Percentiles rank a stretch among this genome's conserved stretches.
phyloP scores from a whole-genome alignment of 805 yeast species.

The Martiniozyma abietophila region DNA sequence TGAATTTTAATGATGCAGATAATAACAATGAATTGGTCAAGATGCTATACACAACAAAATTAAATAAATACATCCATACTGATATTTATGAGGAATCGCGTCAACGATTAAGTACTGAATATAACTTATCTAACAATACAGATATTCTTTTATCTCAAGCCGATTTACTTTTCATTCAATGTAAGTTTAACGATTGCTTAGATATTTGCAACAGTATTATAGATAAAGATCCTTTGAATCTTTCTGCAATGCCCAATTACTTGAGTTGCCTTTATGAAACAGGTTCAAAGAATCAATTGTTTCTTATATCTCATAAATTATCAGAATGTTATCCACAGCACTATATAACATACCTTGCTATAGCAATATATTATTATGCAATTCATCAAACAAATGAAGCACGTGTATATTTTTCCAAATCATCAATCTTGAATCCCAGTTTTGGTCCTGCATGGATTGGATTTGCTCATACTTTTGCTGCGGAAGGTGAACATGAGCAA shows the following conservation, averaged over 20 bases:
- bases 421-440: constrained; percentile 79
- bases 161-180: constrained; percentile 61
- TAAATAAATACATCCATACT: constrained; percentile 63
- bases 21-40: constrained; percentile 76
- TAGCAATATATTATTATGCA: constrained; percentile 81
- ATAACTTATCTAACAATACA: constrained; percentile 54
- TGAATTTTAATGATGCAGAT: constrained; percentile 65
- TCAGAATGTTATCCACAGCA: constrained; percentile 77
- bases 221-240: constrained; percentile 58
- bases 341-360: constrained; percentile 85
- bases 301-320: constrained; percentile 70
- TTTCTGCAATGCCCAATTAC: constrained; percentile 66
- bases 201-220: constrained; percentile 58
- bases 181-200: constrained; percentile 70
- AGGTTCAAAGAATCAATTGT: constrained; percentile 73
- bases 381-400: constrained; percentile 72
- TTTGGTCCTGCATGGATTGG: constrained; percentile 98
- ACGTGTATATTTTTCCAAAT: constrained; percentile 76
- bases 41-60: constrained; percentile 62
- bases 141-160: constrained; percentile 65
- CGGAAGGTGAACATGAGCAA: constrained; percentile 98
- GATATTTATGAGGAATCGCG: constrained; percentile 57
- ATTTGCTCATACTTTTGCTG: constrained; percentile 95
- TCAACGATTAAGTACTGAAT: constrained; percentile 56
- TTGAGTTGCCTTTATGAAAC: constrained; percentile 78